Percentiles rank a stretch among this genome's conserved stretches.
These are phyloP conservation scores for Dalbergia cochinchinensis DNA, from an alignment of 306 rosid genomes.

Conservation along the genomic window DNA sequence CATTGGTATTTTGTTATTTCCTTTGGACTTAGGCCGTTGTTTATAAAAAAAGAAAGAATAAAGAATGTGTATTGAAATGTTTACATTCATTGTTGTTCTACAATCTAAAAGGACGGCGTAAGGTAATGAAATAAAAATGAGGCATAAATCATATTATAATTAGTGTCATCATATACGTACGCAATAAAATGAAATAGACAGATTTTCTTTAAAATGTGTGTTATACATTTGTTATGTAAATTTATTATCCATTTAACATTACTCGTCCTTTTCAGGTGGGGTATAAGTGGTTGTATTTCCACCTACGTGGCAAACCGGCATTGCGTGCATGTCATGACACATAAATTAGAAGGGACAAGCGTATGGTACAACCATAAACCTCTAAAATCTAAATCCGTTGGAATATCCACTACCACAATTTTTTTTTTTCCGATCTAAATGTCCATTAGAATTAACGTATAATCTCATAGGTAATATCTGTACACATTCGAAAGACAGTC, in stretches of 20 bases:
- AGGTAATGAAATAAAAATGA: not conserved
- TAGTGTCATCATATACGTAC: not conserved
- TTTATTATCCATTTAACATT: too few relatives aligned
- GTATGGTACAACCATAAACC: too few relatives aligned
- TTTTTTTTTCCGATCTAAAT: not conserved
- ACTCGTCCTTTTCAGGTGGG: slow-evolving; percentile 39
- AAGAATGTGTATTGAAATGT: not conserved
- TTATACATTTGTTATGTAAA: too few relatives aligned
- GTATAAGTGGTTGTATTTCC: not conserved
- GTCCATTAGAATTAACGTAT: slow-evolving; percentile 47
- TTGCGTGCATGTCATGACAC: slow-evolving; percentile 42
- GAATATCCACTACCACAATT: slow-evolving; percentile 50
- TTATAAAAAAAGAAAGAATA: too few relatives aligned
- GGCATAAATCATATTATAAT: not conserved
- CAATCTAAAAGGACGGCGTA: not conserved
- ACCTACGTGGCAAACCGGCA: slow-evolving; percentile 47
- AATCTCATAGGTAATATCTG: slow-evolving; percentile 54
- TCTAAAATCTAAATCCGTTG: slow-evolving; percentile 43
- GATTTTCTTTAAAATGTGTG: too few relatives aligned
- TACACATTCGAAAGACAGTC: too few relatives aligned
- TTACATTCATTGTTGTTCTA: not conserved
- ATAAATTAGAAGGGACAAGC: slow-evolving; percentile 28
- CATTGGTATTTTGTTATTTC: not conserved
- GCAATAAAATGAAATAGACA: slow-evolving; percentile 4
- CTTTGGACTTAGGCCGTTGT: too few relatives aligned